These are phyloP conservation scores for Tolypocladium nubicola DNA, from an alignment of 2,329 filamentous ascomycete genomes.

Conservation along the genomic window DNA sequence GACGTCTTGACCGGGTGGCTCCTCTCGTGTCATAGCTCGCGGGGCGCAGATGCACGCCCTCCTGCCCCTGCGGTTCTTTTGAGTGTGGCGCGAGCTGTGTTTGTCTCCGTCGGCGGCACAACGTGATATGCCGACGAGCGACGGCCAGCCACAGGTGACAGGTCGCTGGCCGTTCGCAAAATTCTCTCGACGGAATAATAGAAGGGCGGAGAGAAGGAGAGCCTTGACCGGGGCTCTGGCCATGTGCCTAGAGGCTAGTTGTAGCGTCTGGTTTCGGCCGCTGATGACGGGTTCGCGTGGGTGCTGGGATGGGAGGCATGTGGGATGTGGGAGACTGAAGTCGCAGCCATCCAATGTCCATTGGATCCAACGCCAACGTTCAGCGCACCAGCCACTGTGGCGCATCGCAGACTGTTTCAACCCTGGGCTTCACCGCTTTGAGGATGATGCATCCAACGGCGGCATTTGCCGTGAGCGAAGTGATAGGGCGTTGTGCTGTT, in stretches of 20 bases:
- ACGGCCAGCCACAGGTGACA: background rate
- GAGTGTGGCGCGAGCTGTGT: background rate
- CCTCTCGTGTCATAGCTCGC: background rate
- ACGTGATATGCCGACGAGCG: background rate
- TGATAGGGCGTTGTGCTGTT: too few species aligned
- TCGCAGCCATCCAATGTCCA: background rate
- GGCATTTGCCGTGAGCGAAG: background rate
- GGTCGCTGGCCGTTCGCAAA: background rate
- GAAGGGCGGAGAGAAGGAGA: too few species aligned
- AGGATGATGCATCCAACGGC: background rate
- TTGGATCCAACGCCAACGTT: background rate
- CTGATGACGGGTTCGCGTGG: background rate
- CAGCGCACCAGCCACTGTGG: constrained; percentile 6
- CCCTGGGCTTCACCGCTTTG: background rate
- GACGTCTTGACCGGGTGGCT: background rate
- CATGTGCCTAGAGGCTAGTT: too few species aligned
- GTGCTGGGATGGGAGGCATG: background rate
- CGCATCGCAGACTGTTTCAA: background rate
- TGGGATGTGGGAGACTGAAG: background rate
- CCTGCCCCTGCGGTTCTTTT: constrained; percentile 2
- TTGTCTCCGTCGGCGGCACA: background rate
- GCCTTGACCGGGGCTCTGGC: too few species aligned
- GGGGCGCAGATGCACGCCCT: background rate
- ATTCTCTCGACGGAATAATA: background rate
- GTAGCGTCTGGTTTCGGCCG: background rate